These are phyloP conservation scores for Funneliformis mosseae DNA, from an alignment of 192 early-diverging fungal species.

Conservation along the genomic window DNA sequence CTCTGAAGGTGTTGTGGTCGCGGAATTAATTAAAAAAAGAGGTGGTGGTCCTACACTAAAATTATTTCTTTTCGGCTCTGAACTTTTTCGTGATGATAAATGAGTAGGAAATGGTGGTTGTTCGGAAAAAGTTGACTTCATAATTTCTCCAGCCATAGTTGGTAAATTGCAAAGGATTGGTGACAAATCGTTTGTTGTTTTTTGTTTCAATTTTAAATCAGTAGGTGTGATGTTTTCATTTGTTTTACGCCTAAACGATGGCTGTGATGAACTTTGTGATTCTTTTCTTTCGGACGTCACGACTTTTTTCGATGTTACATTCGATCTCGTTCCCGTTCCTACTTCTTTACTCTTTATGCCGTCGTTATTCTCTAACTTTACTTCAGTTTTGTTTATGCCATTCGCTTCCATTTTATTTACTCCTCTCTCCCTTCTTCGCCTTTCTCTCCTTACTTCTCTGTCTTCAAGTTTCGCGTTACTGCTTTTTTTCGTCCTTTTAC, in stretches of 20 bases:
- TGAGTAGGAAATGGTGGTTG: constrained; percentile 15
- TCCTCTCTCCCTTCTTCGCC: constrained; percentile 19
- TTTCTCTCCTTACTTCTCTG: constrained; percentile 27
- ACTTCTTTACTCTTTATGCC: not conserved
- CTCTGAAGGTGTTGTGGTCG: not conserved
- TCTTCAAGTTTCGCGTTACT: constrained; percentile 33
- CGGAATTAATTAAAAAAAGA: not conserved
- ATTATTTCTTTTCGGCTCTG: not conserved
- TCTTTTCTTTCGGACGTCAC: not conserved
- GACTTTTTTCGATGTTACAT: not conserved
- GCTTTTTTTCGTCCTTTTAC: constrained; percentile 23
- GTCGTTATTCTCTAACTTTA: not conserved
- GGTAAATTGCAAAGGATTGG: not conserved
- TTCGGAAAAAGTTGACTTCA: not conserved
- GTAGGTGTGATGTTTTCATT: not conserved
- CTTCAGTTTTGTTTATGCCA: not conserved
- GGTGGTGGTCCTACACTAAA: not conserved
- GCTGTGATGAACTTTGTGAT: not conserved
- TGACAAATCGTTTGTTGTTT: not conserved
- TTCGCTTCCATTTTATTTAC: no score
- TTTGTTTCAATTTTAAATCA: not conserved
- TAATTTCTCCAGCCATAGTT: not conserved
- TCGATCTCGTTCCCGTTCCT: not conserved
- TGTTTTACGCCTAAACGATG: constrained; percentile 3
- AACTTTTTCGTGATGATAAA: not conserved